A percentile compares a stretch with the other conserved stretches of the same genome.
These are phyloP conservation scores for Pseudogymnoascus sp. DNA, from an alignment of 2,329 filamentous ascomycete species.

Conservation along the genomic window DNA sequence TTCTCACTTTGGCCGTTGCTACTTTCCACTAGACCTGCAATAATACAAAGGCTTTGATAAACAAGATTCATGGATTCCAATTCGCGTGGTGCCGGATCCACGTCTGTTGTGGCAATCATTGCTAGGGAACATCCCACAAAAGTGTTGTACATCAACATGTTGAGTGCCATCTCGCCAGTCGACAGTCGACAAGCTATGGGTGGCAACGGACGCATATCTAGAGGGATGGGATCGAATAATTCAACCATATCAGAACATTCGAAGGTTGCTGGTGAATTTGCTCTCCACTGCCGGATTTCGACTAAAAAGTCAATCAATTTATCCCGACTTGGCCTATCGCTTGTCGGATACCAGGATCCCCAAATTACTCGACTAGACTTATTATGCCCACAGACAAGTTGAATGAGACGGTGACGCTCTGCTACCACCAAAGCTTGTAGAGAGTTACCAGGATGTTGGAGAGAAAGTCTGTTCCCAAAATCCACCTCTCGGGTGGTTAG, in stretches of 20 bases:
- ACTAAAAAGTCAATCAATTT: background rate
- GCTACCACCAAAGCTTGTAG: background rate
- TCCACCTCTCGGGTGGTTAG: background rate
- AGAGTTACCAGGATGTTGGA: background rate
- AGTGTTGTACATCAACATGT: background rate
- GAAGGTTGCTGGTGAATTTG: background rate
- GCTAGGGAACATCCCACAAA: background rate
- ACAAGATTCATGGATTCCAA: background rate
- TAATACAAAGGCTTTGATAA: background rate
- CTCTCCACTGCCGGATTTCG: background rate
- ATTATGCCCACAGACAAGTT: background rate
- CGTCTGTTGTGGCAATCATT: background rate
- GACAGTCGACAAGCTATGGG: background rate
- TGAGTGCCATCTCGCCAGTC: background rate
- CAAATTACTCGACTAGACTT: background rate
- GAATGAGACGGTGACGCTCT: background rate
- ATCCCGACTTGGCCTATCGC: background rate
- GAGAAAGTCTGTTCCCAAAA: background rate
- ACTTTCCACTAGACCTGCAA: background rate
- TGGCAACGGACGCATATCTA: background rate
- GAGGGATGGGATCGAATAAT: background rate
- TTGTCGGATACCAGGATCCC: background rate
- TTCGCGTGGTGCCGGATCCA: background rate
- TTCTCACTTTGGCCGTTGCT: background rate
- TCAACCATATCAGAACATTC: background rate